Evolutionary conservation across 805 yeast genomes (phyloP).

Genomic region (Yarrowia keelungensis): DNA sequence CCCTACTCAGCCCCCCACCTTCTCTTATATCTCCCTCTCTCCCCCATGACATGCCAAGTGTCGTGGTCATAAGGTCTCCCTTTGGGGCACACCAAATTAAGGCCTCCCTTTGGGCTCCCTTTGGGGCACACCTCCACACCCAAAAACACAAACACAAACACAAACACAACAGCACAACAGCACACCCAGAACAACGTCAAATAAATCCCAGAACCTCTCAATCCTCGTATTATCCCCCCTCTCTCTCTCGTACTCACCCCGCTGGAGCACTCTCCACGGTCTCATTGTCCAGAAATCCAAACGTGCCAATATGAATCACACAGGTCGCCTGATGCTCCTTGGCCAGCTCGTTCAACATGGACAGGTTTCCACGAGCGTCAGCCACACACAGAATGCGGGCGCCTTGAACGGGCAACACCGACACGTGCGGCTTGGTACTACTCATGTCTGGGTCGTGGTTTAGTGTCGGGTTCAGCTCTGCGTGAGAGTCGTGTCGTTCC

Average conservation of each 20-base stretch:
- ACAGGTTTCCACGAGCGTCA: conserved; percentile 62
- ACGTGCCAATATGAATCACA: conserved; percentile 76
- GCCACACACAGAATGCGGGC: conserved; percentile 58
- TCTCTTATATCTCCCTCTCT: too few relatives aligned
- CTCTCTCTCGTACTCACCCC: conserved; percentile 53
- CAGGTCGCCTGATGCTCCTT: conserved; percentile 56
- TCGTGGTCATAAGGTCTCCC: too few relatives aligned
- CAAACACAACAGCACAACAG: too few relatives aligned
- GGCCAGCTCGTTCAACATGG: conserved; percentile 60
- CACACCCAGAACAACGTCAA: background rate
- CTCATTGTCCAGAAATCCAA: conserved; percentile 73
- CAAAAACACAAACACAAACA: too few relatives aligned
- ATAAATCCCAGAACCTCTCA: background rate
- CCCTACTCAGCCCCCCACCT: too few relatives aligned
- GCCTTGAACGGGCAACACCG: conserved; percentile 31
- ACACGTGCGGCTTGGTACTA: conserved; percentile 20
- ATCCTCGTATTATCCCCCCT: background rate
- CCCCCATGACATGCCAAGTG: too few relatives aligned
- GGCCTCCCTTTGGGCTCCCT: too few relatives aligned
- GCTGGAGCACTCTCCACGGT: conserved; percentile 63
- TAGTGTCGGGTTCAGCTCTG: too few relatives aligned
- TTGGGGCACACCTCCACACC: too few relatives aligned
- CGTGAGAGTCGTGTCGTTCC: too few relatives aligned
- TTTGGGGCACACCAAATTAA: too few relatives aligned
- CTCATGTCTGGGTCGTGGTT: background rate